Evolutionary conservation across 148 eudicot species (phyloP), one percentile per base, ranked within the genome.

Genomic region (Camellia japonica): DNA sequence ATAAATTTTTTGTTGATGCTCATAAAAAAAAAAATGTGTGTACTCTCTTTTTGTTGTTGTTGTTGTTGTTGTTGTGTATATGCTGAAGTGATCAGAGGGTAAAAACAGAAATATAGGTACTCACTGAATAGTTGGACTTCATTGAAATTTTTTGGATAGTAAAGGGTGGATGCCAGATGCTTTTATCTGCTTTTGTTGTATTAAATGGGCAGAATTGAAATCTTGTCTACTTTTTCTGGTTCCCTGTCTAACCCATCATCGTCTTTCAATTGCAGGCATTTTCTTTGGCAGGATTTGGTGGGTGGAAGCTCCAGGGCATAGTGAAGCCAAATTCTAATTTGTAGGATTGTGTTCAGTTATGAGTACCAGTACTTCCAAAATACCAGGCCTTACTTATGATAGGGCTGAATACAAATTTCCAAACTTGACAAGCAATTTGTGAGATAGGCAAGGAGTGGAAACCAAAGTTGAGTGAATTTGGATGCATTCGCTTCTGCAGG

Each of bases 211-310:
- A 43, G 52, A 62, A 62, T 55, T n/a, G 41, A 18, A n/a, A 44
- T 68, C 20, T 56, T 4, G 15, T 18, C 5, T 54, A 1, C 61
- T 30, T 78, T 52, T 55, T 14, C 44, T 71, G 23, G 0, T 23
- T 76, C 44, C 23, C 71, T 54, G 55, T 13, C 20, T 74, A 15
- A 61, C 43, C 30, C 51, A 8, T 20, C 51, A 13, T 78, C 62
- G 14, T 78, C 56, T 79, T 80, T 69, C 58, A 59, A 66, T 65
- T 83, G 82, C 91, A 93, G 97, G 95, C 95, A 78, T 93, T 93
- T 87, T 83, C 89, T 69, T 86, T 81, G 76, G 94, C 95, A 8
- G 97, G 94, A 81, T 75, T 89, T 83, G 95, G 97, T 41, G 97
- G 97, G 52, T 93, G 95, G 97, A 90, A 90, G 88, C 89, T 93